Base-by-base conservation (phyloP, 2,329 filamentous ascomycete species). In the Colletotrichum salicis region DNA sequence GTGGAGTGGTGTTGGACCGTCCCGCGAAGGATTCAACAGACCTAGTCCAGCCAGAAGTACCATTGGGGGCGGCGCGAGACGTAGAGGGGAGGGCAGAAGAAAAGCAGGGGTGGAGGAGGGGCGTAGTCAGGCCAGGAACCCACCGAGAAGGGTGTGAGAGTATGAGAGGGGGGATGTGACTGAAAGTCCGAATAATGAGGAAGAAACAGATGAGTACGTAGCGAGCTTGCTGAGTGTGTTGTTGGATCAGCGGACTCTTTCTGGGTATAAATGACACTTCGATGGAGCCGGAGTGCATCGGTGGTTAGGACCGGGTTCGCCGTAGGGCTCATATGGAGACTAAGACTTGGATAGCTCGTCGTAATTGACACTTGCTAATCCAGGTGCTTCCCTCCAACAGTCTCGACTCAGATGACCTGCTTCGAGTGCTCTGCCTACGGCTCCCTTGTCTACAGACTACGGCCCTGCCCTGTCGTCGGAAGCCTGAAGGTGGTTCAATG, bases 11-110 rank as follows among this genome's bases (percentile, higher is more conserved):
- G 45, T 69, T 71, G 55, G 65, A 64, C 55, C 54, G 41, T 56
- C 55, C 45, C 33, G 59, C 45, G 55, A 64, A 71, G 69, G 69
- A 71, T 71, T 64, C 65, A 24, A 64, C 51, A 56, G 60, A 63
- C 45, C 33, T 41, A 37, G 51, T 13, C 22, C 65, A 48, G 54
- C 64, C 45, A 59, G 55, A 60, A 66, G 65, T 71, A 35, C 35
- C 59, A 64, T 71, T 69, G 69, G 69, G 69, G 69, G 69, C 65
- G 41, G 59, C 64, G 52, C 52, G 55, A 69, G 66, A 64, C 31
- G 59, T 64, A 59, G 54, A 64, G 58, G 37, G 33, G 33, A 56
- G 24, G 54, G 8, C n/a, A 31, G 3, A 31, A 55, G 48, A 29
- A 24, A 29, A 54, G 51, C 51, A 54, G 27, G 51, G 51, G 27